Evolutionary conservation across 371 early-diverging fungal species (phyloP).

Genomic region (Syncephalastrum contaminatum): DNA sequence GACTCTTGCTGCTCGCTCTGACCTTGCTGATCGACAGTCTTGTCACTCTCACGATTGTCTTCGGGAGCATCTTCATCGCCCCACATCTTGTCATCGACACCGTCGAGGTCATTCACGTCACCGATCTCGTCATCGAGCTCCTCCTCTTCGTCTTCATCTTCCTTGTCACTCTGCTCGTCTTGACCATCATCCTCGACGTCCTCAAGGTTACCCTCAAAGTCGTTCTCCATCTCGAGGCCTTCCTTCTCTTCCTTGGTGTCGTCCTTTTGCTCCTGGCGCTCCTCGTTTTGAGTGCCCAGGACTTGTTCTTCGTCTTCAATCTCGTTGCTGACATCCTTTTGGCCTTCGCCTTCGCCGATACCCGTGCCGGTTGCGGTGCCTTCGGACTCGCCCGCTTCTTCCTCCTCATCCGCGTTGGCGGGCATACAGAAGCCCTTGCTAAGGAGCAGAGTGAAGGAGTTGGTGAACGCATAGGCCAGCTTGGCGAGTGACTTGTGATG

Average conservation of each 20-base stretch:
- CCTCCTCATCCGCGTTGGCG: conserved; percentile 61
- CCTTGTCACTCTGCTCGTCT: conserved; percentile 48
- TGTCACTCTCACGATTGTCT: conserved; percentile 65
- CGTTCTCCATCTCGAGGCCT: conserved; percentile 96
- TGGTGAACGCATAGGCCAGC: conserved; percentile 64
- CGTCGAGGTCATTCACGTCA: conserved; percentile 85
- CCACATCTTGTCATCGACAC: conserved; percentile 98
- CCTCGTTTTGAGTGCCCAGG: conserved; percentile 81
- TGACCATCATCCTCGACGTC: conserved; percentile 81
- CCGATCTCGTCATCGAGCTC: conserved; percentile 91
- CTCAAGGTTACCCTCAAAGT: conserved; percentile 92
- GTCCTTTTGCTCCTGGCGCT: conserved; percentile 58
- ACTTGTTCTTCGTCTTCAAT: conserved; percentile 97
- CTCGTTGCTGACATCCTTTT: conserved; percentile 93
- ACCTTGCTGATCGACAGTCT: conserved; percentile 58
- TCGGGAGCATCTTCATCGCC: conserved; percentile 81
- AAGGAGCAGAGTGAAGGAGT: conserved; percentile 72
- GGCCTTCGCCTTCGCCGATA: conserved; percentile 94
- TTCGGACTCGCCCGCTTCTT: conserved; percentile 61
- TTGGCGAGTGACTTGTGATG: conserved; percentile 74
- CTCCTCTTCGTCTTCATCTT: conserved; percentile 55
- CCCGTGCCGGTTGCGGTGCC: conserved; percentile 83
- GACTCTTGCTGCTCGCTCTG: conserved; percentile 54
- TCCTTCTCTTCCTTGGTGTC: conserved; percentile 84
- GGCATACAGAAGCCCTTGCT: conserved; percentile 87